Conservation (phyloP, 768 basidiomycete genomes). For the Lentinula raphanica region DNA sequence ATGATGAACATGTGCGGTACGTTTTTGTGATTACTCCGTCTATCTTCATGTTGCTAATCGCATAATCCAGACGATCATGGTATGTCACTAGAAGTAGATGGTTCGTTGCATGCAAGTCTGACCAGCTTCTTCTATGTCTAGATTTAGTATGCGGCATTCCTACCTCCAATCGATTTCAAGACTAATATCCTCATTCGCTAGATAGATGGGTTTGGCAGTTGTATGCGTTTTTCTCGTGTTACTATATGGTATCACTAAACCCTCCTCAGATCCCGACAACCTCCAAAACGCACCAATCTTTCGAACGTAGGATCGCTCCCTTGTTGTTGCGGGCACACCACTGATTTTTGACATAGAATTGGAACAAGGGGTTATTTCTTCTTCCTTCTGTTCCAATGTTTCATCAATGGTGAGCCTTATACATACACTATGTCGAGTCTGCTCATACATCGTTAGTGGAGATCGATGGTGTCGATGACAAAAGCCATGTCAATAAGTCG, state of each 20-base stretch:
- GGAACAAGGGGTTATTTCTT: conserved; percentile 86
- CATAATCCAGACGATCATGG: conserved; percentile 67
- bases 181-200: neutral
- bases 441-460: conserved; percentile 40
- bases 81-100: conserved; percentile 30
- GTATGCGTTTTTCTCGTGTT: neutral
- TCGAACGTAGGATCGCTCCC: conserved; percentile 39
- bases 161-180: conserved; percentile 35
- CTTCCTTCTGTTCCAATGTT: conserved; percentile 92
- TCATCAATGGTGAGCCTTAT: conserved; percentile 62
- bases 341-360: conserved; percentile 42
- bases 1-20: conserved; percentile 85
- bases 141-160: conserved; percentile 64
- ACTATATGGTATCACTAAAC: conserved; percentile 2
- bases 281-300: conserved; percentile 72
- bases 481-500: conserved; percentile 61
- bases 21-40: conserved; percentile 15
- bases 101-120: conserved; percentile 9
- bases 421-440: neutral
- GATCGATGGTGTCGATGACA: conserved; percentile 68
- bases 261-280: conserved; percentile 68
- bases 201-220: conserved; percentile 3
- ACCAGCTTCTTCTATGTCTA: conserved; percentile 13
- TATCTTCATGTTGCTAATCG: neutral
- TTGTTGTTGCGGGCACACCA: neutral